Evolutionary conservation across 495 filamentous ascomycete genomes (phyloP).

Genomic region (Cercophora newfieldiana): DNA sequence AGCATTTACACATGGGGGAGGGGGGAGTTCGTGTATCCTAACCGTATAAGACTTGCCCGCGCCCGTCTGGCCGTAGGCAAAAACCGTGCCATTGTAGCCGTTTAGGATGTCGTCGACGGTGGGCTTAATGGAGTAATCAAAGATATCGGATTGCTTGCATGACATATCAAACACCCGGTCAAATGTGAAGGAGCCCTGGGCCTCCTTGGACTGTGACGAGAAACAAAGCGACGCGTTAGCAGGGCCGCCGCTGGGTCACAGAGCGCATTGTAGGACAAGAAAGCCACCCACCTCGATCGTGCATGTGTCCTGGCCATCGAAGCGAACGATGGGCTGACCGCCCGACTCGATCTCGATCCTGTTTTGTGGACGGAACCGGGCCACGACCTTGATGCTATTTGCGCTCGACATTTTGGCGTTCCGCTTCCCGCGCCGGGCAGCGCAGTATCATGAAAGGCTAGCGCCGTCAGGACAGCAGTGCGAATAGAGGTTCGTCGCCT

Average conservation of each 20-base stretch:
- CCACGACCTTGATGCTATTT: slow-evolving; percentile 79
- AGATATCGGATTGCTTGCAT: slow-evolving; percentile 84
- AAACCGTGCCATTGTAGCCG: slow-evolving; percentile 98
- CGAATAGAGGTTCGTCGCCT: neutral
- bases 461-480: slow-evolving; percentile 4
- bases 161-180: slow-evolving; percentile 95
- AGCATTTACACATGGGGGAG: too few relatives aligned
- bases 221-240: neutral
- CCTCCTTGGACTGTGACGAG: slow-evolving; percentile 70
- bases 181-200: slow-evolving; percentile 86
- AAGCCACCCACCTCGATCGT: slow-evolving; percentile 67
- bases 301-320: slow-evolving; percentile 89
- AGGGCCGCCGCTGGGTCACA: slow-evolving; percentile 6
- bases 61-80: slow-evolving; percentile 97
- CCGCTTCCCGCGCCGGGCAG: slow-evolving; percentile 39
- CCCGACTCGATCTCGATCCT: slow-evolving; percentile 85
- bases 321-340: slow-evolving; percentile 86
- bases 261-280: slow-evolving; percentile 4
- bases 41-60: slow-evolving; percentile 88
- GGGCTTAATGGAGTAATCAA: slow-evolving; percentile 92
- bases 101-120: slow-evolving; percentile 98
- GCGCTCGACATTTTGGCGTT: slow-evolving; percentile 49
- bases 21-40: neutral
- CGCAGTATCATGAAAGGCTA: slow-evolving; percentile 35
- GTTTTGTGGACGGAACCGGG: slow-evolving; percentile 96